Evolutionary conservation across 331 rosid species (phyloP), one percentile per base, ranked within the genome.

Genomic region (Spiraea crenata): DNA sequence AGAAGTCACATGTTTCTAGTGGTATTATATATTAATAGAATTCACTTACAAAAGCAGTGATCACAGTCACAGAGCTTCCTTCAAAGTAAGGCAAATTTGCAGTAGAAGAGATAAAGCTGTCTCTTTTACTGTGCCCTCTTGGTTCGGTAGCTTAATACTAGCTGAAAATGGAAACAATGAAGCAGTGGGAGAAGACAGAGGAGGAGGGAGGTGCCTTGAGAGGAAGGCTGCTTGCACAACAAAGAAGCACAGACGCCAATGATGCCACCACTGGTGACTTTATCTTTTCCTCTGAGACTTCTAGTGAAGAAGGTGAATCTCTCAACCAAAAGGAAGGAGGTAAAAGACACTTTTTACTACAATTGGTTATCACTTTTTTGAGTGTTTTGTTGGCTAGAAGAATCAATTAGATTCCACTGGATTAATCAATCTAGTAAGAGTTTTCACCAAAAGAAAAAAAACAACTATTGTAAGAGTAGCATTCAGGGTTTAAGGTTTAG

Each of bases 111-210:
- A 9, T 35, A 12, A 0, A 25, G 31, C 7, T 20, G 31, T 73
- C 31, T 15, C 44, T 52, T n/a, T n/a, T n/a, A n/a, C 9, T 51
- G 40, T 0, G 31, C 31, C 31, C 31, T 25, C 1, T 65, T 46
- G 41, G 55, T 7, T 3, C 3, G 49, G 9, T 7, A 40, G 39
- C 54, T 52, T 56, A 5, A 5, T 3, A 25, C 25, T 17, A 42
- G 64, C 39, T 65, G 42, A 57, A 31, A 63, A 79, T 79, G 83
- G 83, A 74, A 39, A 72, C 38, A 17, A 34, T 34, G 35, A 42
- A 55, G 12, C 63, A 57, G 25, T 56, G 76, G 76, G 55, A 63
- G 20, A 72, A 69, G 47, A 40, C 46, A 34, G 82, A 63, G 38
- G 75, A 68, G 25, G 20, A 12, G 16, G 76, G 39, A 3, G 17